These are phyloP conservation scores for Chrysoporthe austroafricana DNA, from an alignment of 2,329 filamentous ascomycete genomes.

Conservation along the genomic window DNA sequence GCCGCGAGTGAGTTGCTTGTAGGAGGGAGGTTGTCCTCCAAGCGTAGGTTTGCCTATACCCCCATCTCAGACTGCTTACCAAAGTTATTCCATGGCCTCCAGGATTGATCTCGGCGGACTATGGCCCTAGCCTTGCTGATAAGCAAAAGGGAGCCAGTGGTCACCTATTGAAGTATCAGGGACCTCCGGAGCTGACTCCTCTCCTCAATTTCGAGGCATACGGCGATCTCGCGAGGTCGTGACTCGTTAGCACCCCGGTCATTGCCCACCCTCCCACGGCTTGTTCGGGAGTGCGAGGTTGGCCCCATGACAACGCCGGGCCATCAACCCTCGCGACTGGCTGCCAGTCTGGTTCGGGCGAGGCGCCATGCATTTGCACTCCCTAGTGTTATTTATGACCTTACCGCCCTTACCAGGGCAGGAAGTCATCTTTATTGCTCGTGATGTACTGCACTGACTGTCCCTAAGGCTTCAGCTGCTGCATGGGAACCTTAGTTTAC, in stretches of 20 bases:
- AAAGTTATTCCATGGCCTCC: neutral
- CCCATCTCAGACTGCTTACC: neutral
- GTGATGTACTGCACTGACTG: conserved; percentile 6
- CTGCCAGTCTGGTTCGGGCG: neutral
- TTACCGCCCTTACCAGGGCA: conserved; percentile 2
- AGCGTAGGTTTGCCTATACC: conserved; percentile 3
- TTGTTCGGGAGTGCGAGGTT: neutral
- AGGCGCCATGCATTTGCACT: conserved; percentile 1
- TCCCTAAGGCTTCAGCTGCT: neutral
- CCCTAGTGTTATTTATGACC: neutral
- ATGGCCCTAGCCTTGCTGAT: neutral
- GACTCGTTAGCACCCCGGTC: neutral
- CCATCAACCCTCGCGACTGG: conserved; percentile 3
- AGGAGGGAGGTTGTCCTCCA: neutral
- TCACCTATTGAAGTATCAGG: neutral
- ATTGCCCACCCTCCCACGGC: neutral
- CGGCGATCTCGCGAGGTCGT: neutral
- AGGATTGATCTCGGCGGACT: neutral
- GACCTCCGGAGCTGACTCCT: neutral
- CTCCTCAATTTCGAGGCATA: neutral
- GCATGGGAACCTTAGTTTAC: conserved; percentile 3
- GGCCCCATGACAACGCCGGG: neutral
- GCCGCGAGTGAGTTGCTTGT: neutral
- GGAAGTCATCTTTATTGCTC: conserved; percentile 1
- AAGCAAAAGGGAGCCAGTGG: neutral